phyloP scores from a whole-genome alignment of 2,329 filamentous ascomycete genomes.

The Fusarium virguliforme region DNA sequence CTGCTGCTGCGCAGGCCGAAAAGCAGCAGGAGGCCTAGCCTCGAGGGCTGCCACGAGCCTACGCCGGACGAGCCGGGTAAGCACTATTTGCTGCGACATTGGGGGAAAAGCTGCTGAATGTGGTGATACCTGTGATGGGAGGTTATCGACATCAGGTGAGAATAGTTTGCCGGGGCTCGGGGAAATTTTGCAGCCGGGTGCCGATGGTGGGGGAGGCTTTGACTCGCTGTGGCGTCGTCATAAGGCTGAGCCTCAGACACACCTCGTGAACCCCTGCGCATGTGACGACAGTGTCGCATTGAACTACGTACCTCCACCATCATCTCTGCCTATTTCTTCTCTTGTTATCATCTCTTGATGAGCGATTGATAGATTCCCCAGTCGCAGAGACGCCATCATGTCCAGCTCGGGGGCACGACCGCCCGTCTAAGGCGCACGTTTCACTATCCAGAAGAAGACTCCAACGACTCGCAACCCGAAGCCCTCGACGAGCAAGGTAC shows the following conservation, averaged over 20 bases:
- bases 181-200: constrained; percentile 50
- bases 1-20: constrained; percentile 54
- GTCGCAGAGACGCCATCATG: constrained; percentile 36
- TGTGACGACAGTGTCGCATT: constrained; percentile 43
- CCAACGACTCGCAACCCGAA: constrained; percentile 67
- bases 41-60: constrained; percentile 48
- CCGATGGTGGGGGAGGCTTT: constrained; percentile 30
- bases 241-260: constrained; percentile 49
- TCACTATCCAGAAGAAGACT: constrained; percentile 77
- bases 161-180: constrained; percentile 39
- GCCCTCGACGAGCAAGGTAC: constrained; percentile 84
- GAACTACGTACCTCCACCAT: constrained; percentile 2
- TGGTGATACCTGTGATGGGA: constrained; percentile 13
- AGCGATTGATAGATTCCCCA: background rate
- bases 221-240: constrained; percentile 50
- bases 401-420: constrained; percentile 52
- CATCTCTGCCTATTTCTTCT: background rate
- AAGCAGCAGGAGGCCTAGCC: constrained; percentile 34
- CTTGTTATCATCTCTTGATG: background rate
- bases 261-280: constrained; percentile 32
- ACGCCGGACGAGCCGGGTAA: constrained; percentile 49
- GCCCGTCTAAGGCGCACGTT: constrained; percentile 84
- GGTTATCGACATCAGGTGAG: constrained; percentile 45
- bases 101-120: no score
- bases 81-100: constrained; percentile 47